Evolutionary conservation across 2,329 filamentous ascomycete genomes (phyloP), one percentile per base, ranked within the genome.

Genomic region (Ascomycota sp.): DNA sequence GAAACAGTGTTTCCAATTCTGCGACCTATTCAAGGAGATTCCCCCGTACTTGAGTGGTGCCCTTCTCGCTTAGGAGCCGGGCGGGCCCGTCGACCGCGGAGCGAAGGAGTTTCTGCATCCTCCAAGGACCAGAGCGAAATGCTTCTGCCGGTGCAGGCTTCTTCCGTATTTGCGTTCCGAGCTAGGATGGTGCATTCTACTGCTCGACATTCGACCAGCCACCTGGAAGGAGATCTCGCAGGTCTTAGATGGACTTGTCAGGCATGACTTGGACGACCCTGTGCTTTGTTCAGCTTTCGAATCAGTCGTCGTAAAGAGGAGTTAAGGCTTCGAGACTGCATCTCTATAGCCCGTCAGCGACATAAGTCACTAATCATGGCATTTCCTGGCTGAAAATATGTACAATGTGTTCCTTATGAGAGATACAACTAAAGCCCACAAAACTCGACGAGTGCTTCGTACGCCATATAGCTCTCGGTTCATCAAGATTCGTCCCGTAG

Each of bases 1-100:
- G 13, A 67, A 61, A 39, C 73, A 80, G 44, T 57, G 67, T 36
- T 76, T 79, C 39, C 60, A 68, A n/a, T 66, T 79, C 33, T 56
- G 58, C 29, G 72, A 77, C 42, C 48, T 79, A 0, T 72, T 70
- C 41, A 66, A 68, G 38, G 60, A 68, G 13, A 58, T 56, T 9
- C 62, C 63, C 6, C 72, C 71, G 0, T 66, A 64, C 35, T 30
- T 54, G 6, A 44, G 42, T n/a, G 52, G 50, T 9, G 36, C 42
- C 8, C 43, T 54, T 11, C 21, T 39, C 16, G 39, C 40, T 25
- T 52, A 47, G 47, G 43, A 49, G 29, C 27, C 26, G 5, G 50
- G 47, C 9, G 43, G 45, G 25, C 37, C 40, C 26, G 30, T 44
- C 9, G 47, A 54, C 34, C 34, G 37, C 13, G 40, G 39, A 7